phyloP scores from a whole-genome alignment of 805 yeast genomes.

The Sungouiella blattae region DNA sequence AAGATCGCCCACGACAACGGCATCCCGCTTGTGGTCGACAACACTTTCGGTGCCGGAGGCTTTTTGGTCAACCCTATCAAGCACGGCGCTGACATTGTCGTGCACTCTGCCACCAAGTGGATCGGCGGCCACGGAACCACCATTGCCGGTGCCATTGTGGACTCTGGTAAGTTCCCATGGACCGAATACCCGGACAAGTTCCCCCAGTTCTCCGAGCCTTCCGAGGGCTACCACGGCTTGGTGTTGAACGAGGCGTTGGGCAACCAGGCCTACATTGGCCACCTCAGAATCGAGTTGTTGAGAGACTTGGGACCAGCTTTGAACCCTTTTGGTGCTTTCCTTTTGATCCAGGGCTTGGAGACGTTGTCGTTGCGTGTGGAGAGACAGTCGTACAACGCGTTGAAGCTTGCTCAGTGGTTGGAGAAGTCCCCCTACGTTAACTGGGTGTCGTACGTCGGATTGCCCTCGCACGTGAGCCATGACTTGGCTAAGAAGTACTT shows the following conservation, averaged over 20 bases:
- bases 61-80: slow-evolving; percentile 78
- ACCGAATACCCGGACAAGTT: slow-evolving; percentile 75
- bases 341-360: slow-evolving; percentile 87
- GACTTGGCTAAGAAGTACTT: slow-evolving; percentile 81
- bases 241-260: slow-evolving; percentile 80
- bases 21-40: slow-evolving; percentile 87
- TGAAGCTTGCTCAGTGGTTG: slow-evolving; percentile 73
- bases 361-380: slow-evolving; percentile 91
- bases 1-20: slow-evolving; percentile 83
- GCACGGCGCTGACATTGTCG: slow-evolving; percentile 87
- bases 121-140: slow-evolving; percentile 97
- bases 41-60: slow-evolving; percentile 97
- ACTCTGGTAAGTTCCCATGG: slow-evolving; percentile 94
- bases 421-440: slow-evolving; percentile 70
- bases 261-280: slow-evolving; percentile 71
- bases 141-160: slow-evolving; percentile 86
- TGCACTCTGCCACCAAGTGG: slow-evolving; percentile 97
- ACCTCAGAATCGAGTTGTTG: slow-evolving; percentile 75
- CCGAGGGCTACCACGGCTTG: slow-evolving; percentile 92
- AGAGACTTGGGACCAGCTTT: slow-evolving; percentile 91
- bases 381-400: slow-evolving; percentile 82
- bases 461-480: slow-evolving; percentile 74
- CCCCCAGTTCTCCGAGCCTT: slow-evolving; percentile 89
- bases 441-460: slow-evolving; percentile 93
- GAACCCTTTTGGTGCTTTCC: slow-evolving; percentile 86